Conservation (phyloP, 2,329 filamentous ascomycete genomes). For the Apiospora sp. region DNA sequence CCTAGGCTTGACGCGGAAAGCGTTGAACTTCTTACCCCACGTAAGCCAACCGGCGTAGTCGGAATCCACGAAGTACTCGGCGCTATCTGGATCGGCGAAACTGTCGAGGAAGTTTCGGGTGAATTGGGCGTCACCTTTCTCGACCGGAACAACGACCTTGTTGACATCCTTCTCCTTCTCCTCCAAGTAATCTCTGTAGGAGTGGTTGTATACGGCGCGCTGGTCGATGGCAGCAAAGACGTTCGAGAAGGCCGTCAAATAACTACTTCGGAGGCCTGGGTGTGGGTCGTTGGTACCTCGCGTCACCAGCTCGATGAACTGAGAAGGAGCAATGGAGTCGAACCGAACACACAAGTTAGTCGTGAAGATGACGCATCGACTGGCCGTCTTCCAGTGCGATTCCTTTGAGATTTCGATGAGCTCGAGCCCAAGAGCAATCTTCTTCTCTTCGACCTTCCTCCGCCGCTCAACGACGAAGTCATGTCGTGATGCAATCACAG, state of each 20-base stretch:
- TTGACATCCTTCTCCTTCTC: conserved; percentile 82
- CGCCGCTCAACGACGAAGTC: conserved; percentile 79
- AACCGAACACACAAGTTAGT: conserved; percentile 93
- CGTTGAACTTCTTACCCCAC: conserved; percentile 89
- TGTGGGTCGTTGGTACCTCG: conserved; percentile 89
- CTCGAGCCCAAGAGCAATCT: conserved; percentile 80
- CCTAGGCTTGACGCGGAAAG: conserved; percentile 74
- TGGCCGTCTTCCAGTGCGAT: conserved; percentile 97
- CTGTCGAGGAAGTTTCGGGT: conserved; percentile 79
- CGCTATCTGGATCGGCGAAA: conserved; percentile 76
- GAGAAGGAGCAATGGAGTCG: conserved; percentile 80
- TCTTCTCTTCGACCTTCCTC: conserved; percentile 81
- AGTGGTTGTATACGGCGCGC: conserved; percentile 84
- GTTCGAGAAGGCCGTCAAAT: conserved; percentile 77
- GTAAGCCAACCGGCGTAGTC: conserved; percentile 97
- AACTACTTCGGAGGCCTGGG: conserved; percentile 82
- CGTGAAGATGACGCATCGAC: conserved; percentile 87
- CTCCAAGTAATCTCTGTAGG: conserved; percentile 85
- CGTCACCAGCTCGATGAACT: conserved; percentile 84
- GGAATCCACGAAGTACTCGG: conserved; percentile 88
- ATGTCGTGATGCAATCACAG: conserved; percentile 71
- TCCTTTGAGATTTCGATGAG: conserved; percentile 78
- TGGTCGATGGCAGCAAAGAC: conserved; percentile 89
- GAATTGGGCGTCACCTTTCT: conserved; percentile 78
- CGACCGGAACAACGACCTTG: conserved; percentile 76